phyloP scores from a whole-genome alignment of 139 green algal genomes.

The Nannochloris sp. region DNA sequence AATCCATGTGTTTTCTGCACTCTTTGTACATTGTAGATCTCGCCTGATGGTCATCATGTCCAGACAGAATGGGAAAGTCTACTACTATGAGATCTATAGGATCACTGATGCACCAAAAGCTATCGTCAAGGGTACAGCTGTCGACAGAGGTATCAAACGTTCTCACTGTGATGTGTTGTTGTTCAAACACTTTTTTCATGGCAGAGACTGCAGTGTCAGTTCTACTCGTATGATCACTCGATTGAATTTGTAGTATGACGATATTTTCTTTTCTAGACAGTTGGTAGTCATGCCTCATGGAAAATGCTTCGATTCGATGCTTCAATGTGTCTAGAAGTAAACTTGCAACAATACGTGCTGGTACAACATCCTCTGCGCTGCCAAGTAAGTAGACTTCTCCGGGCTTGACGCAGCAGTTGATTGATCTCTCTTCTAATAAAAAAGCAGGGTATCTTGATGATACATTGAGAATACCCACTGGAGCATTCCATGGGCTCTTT shows the following conservation, averaged over 20 bases:
- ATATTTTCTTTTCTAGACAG: background rate
- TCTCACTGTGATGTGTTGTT: no score
- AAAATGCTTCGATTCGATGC: slow-evolving; percentile 11
- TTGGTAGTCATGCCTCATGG: slow-evolving; percentile 2
- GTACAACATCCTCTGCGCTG: background rate
- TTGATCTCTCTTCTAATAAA: background rate
- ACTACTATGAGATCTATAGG: background rate
- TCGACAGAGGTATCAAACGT: no score
- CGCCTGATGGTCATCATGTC: background rate
- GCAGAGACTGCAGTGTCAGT: background rate
- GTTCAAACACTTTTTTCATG: no score
- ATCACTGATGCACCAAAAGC: no score
- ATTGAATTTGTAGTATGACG: background rate
- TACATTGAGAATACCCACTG: slow-evolving; percentile 13
- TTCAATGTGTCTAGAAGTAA: slow-evolving; percentile 4
- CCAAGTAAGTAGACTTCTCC: slow-evolving; percentile 16
- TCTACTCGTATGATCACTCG: background rate
- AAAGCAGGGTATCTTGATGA: slow-evolving; percentile 20
- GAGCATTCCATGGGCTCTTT: slow-evolving; percentile 20
- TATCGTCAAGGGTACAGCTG: no score
- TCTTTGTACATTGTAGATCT: background rate
- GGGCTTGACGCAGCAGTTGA: slow-evolving; percentile 4
- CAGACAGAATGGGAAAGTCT: background rate
- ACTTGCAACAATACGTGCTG: slow-evolving; percentile 9
- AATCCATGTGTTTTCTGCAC: background rate